Percentiles rank a stretch among this genome's conserved stretches.
phyloP scores from a whole-genome alignment of 148 eudicot species.

The Camellia sinensis region DNA sequence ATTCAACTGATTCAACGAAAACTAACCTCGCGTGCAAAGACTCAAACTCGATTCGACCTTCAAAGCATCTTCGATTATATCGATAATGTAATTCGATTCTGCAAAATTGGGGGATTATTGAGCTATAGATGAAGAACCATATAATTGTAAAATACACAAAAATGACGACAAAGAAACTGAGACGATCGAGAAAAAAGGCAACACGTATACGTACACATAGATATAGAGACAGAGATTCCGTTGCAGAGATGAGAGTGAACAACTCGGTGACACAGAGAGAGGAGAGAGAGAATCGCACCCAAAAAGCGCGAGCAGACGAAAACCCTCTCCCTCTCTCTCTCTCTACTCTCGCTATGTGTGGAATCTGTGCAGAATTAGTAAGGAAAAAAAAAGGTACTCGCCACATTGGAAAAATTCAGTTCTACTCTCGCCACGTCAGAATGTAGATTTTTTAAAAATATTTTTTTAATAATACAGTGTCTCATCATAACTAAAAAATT shows the following conservation, averaged over 20 bases:
- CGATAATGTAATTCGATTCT: not conserved
- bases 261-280: not conserved
- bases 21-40: not conserved
- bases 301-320: not conserved
- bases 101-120: not conserved
- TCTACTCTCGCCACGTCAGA: not conserved
- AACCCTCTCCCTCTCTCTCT: not conserved
- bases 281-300: slow-evolving; percentile 1
- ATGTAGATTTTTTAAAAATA: not conserved
- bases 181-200: not conserved
- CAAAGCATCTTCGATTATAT: not conserved
- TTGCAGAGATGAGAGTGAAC: not conserved
- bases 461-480: not conserved
- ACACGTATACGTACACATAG: not conserved
- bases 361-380: not conserved
- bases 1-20: slow-evolving; percentile 6
- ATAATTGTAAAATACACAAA: not conserved
- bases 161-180: not conserved
- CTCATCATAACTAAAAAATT: too few relatives aligned
- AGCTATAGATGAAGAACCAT: not conserved
- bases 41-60: slow-evolving; percentile 1
- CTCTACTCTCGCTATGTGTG: not conserved
- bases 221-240: not conserved
- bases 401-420: slow-evolving; percentile 1
- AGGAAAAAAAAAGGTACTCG: not conserved